Percentiles rank a stretch among this genome's conserved stretches.
phyloP scores from a whole-genome alignment of 805 yeast genomes.

The Barnettozyma sp. region DNA sequence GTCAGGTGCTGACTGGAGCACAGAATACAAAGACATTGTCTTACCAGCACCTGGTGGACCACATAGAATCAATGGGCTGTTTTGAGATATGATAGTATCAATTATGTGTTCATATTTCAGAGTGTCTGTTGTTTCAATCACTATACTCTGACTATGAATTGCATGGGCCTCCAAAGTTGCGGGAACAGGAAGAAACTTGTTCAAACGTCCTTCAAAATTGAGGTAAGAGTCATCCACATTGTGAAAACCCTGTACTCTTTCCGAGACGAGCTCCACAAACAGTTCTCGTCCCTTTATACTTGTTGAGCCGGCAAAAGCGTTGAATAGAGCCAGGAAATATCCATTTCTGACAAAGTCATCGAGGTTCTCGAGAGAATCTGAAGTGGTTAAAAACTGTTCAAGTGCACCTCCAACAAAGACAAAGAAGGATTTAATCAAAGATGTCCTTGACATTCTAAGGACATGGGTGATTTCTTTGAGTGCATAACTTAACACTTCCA shows the following conservation, averaged over 20 bases:
- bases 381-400: constrained; percentile 3
- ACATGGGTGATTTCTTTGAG: constrained; percentile 3
- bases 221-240: constrained; percentile 31
- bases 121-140: constrained; percentile 80
- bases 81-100: constrained; percentile 47
- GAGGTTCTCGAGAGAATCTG: neutral
- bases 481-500: neutral
- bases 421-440: constrained; percentile 4
- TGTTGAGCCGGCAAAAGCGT: constrained; percentile 26
- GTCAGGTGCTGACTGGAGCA: constrained; percentile 50
- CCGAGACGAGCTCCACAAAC: constrained; percentile 19
- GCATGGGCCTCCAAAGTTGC: constrained; percentile 26
- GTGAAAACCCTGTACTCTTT: constrained; percentile 13
- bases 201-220: constrained; percentile 45
- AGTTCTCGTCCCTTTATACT: constrained; percentile 19
- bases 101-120: constrained; percentile 56
- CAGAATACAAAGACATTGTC: constrained; percentile 79
- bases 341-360: constrained; percentile 3
- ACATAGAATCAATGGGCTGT: constrained; percentile 62
- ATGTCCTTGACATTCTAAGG: neutral
- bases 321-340: neutral
- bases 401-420: neutral
- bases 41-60: constrained; percentile 99
- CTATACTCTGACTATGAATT: constrained; percentile 51
- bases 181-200: constrained; percentile 40